Percentiles rank a stretch among this genome's conserved stretches.
Evolutionary conservation across 129 eudicot species (phyloP).

Genomic region (Saposhnikovia divaricata): DNA sequence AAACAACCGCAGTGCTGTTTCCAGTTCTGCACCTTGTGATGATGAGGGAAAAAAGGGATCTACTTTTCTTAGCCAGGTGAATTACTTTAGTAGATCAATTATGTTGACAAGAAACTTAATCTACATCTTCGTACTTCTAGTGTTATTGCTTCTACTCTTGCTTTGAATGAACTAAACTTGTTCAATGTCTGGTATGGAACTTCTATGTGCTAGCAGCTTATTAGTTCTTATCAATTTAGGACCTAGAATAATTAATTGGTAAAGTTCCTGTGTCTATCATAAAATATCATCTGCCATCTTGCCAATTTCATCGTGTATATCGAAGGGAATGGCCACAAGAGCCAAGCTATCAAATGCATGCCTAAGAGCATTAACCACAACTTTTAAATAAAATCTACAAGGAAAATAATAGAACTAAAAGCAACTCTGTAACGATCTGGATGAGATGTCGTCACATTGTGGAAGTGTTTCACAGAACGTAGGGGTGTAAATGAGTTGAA

Average conservation of each 20-base stretch:
- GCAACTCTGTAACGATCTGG: background rate
- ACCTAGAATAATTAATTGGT: background rate
- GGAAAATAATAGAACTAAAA: background rate
- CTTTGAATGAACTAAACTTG: background rate
- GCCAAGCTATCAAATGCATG: background rate
- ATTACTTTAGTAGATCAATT: conserved; percentile 7
- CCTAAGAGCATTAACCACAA: background rate
- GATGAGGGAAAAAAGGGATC: conserved; percentile 55
- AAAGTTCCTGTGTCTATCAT: background rate
- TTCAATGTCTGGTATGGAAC: background rate
- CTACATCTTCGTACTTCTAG: background rate
- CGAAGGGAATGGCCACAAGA: background rate
- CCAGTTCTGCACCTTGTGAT: conserved; percentile 28
- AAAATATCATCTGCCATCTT: background rate
- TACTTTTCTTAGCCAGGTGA: conserved; percentile 71
- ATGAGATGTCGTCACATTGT: background rate
- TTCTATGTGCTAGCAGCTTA: background rate
- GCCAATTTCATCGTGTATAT: background rate
- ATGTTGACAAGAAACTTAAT: conserved; percentile 1
- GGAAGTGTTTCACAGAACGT: background rate
- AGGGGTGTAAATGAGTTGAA: background rate
- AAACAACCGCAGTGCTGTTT: too few species aligned
- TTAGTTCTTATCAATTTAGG: background rate
- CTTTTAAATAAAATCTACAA: background rate
- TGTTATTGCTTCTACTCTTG: background rate